Base-by-base conservation (phyloP, 2,329 filamentous ascomycete species). In the Celoporthe dispersa region DNA sequence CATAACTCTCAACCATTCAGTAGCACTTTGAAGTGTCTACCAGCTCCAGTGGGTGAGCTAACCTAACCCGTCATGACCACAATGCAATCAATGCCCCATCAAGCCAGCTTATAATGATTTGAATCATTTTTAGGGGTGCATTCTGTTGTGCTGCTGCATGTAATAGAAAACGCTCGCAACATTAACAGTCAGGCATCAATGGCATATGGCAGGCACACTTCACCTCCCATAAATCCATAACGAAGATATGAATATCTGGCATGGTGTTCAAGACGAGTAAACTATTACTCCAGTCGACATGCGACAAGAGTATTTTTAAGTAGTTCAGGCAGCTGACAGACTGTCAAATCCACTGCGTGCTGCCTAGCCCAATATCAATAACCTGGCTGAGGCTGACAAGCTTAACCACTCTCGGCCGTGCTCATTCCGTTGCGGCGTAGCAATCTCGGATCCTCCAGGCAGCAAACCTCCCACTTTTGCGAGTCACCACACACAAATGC, bases 391-490 rank as follows among this genome's bases (percentile, higher is more conserved):
- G 25, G 53, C 53, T 31, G 53, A 57, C 53, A 31, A 7, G 53
- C 28, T 31, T 57, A 33, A 57, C 53, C 28, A 31, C 7, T 57
- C 53, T 57, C 14, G 28, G 53, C 25, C 19, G 53, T 31, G 53
- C 12, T 28, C 11, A 14, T 1, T 5, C 53, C 12, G 14, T 2
- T 8, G 53, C 14, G 53, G 53, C 53, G 25, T 19, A 33, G 53
- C 53, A 57, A 57, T 31, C 53, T 57, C 53, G 53, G 53, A 33
- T 57, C 25, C 53, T 57, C 25, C 53, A 57, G 53, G 53, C 53
- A 57, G 53, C 53, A 55, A n/a, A 55, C 51, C 51, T 22, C 31
- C 9, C 51, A 31, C 2, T 57, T 57, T 31, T 28, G 25, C 28
- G 53, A 31, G 12, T 6, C 51, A 28, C 53, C 2, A 31, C 14